A percentile compares a stretch with the other conserved stretches of the same genome.
phyloP scores from a whole-genome alignment of 768 basidiomycete species.

The Tephrocybe sp. region DNA sequence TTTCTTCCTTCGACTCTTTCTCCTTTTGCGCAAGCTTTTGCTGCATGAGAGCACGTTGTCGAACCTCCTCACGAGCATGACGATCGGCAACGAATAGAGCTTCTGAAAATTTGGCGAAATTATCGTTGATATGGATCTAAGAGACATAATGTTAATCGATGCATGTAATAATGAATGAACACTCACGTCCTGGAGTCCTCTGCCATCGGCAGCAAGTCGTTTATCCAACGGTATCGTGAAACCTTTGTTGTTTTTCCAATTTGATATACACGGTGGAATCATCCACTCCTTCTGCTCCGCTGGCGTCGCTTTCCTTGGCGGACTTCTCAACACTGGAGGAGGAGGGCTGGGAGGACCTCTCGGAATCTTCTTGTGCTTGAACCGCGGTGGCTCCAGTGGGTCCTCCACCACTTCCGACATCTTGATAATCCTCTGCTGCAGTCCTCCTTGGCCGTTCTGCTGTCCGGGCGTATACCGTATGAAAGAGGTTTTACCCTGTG shows the following conservation, averaged over 20 bases:
- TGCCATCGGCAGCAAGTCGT: slow-evolving; percentile 96
- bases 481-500: slow-evolving; percentile 81
- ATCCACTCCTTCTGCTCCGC: slow-evolving; percentile 99
- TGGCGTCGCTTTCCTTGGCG: slow-evolving; percentile 93
- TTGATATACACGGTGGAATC: slow-evolving; percentile 99
- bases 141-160: background rate
- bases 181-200: slow-evolving; percentile 95
- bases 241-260: slow-evolving; percentile 99
- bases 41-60: slow-evolving; percentile 95
- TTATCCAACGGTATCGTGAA: slow-evolving; percentile 99
- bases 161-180: background rate
- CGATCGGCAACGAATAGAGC: slow-evolving; percentile 93
- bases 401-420: slow-evolving; percentile 99
- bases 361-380: slow-evolving; percentile 99
- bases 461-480: slow-evolving; percentile 97
- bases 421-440: slow-evolving; percentile 97
- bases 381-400: slow-evolving; percentile 93
- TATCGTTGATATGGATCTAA: slow-evolving; percentile 97
- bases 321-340: slow-evolving; percentile 92
- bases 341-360: slow-evolving; percentile 95
- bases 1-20: slow-evolving; percentile 96
- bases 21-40: slow-evolving; percentile 99
- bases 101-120: slow-evolving; percentile 99
- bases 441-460: slow-evolving; percentile 62
- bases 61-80: slow-evolving; percentile 97